phyloP scores from a whole-genome alignment of 208 protist species.

The Strigomonas culicis region DNA sequence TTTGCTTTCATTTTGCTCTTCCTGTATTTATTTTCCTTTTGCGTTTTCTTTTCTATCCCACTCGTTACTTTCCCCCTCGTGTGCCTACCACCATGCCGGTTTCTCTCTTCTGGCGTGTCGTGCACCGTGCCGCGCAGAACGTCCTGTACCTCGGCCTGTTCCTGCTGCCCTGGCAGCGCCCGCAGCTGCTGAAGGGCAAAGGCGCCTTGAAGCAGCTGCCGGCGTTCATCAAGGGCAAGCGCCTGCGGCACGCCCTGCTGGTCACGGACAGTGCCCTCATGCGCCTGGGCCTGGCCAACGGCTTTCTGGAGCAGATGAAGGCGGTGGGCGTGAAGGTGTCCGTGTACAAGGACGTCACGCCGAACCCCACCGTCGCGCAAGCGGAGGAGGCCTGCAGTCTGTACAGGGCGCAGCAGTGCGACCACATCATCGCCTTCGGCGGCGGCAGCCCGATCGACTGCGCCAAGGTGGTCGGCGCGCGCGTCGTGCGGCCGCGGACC shows the following conservation, averaged over 20 bases:
- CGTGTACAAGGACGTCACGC: constrained; percentile 44
- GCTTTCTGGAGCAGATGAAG: constrained; percentile 29
- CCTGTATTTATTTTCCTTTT: background rate
- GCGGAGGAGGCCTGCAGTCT: constrained; percentile 30
- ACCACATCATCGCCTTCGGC: constrained; percentile 74
- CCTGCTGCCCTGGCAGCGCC: constrained; percentile 31
- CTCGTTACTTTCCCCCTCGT: background rate
- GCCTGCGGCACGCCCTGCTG: constrained; percentile 36
- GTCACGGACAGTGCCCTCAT: constrained; percentile 51
- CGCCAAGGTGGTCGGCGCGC: constrained; percentile 74
- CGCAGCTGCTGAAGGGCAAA: constrained; percentile 29
- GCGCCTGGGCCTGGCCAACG: constrained; percentile 44
- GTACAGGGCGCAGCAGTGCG: constrained; percentile 40
- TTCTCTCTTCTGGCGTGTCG: constrained; percentile 22
- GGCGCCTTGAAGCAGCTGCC: constrained; percentile 30
- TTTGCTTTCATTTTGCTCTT: background rate
- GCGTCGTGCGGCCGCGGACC: constrained; percentile 43
- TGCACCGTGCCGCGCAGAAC: constrained; percentile 30
- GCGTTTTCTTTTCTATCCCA: background rate
- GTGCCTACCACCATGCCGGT: constrained; percentile 26
- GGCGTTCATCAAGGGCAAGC: constrained; percentile 25
- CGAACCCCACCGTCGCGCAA: constrained; percentile 46
- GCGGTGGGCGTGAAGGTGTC: constrained; percentile 25
- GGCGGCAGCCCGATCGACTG: constrained; percentile 86
- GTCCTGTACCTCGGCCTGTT: constrained; percentile 22